Base-by-base conservation (phyloP, 1,284 basidiomycete species). In the Ganoderma meredithae region DNA sequence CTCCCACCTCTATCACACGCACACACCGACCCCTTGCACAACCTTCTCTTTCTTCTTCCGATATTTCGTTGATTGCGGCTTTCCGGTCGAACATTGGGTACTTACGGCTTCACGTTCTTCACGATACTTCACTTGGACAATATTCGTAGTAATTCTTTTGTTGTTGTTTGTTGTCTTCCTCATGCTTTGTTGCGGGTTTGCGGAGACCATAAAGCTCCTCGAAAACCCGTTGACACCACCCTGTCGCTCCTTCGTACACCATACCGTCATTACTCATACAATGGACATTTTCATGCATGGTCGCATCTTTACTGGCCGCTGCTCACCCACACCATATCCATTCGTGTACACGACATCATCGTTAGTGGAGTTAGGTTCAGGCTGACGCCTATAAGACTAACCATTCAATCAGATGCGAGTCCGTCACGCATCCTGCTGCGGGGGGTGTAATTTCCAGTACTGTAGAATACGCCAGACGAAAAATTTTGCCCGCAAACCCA, bases 171-270 rank as follows among this genome's bases (percentile, higher is more conserved):
- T 60, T 60, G 58, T 60, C 3, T 41, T 22, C 17, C 17, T 40
- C 56, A 17, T 22, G 10, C 22, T 40, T 17, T 40, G 22, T 19
- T 58, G 9, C 55, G n/a, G 33, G 55, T 17, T 58, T 22, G 7
- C 33, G 9, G 33, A 3, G 19, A n/a, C 13, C n/a, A 5, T 15
- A 39, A 40, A n/a, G 31, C 53, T 36, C 8, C 19, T 17, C n/a
- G 33, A 17, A 39, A n/a, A 9, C 22, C 22, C 41, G 39, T 13
- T 22, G 39, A 15, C 22, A 25, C 22, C 58, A 15, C 40, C 39
- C 58, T 41, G 39, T 60, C 58, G 58, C 22, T 60, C 58, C 39
- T 41, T 60, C 13, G 22, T 22, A 47, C 44, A 12, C 47, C 39
- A 60, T 27, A 25, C 58, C 39, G 58, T 60, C 39, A 6, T 39